phyloP scores from a whole-genome alignment of 208 protist species.

The Leishmania lainsoni region DNA sequence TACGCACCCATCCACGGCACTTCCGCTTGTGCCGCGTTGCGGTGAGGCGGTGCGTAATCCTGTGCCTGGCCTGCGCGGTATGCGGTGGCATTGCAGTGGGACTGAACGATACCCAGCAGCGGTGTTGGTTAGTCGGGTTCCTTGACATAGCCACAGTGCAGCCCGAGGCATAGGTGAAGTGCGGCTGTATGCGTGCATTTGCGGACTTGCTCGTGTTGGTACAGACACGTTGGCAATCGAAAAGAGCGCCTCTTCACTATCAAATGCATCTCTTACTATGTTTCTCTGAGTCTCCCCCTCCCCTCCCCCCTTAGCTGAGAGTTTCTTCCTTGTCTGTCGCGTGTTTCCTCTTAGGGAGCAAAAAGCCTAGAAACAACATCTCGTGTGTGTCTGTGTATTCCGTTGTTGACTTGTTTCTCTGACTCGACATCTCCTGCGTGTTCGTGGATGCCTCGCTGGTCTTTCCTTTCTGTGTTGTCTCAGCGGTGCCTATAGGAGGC shows the following conservation, averaged over 20 bases:
- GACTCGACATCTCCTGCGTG: neutral
- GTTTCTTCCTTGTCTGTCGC: neutral
- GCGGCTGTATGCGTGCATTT: neutral
- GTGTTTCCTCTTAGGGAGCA: too few relatives aligned
- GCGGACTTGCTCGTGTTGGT: neutral
- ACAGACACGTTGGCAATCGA: neutral
- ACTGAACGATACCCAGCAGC: neutral
- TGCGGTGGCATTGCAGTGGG: neutral
- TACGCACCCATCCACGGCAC: neutral
- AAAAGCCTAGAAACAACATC: neutral
- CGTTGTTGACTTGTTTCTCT: conserved; percentile 5
- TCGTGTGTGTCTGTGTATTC: neutral
- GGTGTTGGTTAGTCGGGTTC: neutral
- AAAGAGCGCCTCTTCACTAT: neutral
- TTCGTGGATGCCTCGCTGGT: conserved; percentile 51
- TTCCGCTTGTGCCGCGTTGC: neutral
- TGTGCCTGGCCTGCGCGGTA: neutral
- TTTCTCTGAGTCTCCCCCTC: neutral
- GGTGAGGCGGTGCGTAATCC: neutral
- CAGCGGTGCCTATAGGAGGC: neutral
- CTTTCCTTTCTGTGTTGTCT: neutral
- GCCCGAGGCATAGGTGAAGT: neutral
- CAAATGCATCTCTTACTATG: neutral
- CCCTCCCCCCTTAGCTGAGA: neutral
- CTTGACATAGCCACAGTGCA: neutral